Evolutionary conservation across 73 alveolate species (phyloP), one percentile per base, ranked within the genome.

Genomic region (Diophrys sp.): DNA sequence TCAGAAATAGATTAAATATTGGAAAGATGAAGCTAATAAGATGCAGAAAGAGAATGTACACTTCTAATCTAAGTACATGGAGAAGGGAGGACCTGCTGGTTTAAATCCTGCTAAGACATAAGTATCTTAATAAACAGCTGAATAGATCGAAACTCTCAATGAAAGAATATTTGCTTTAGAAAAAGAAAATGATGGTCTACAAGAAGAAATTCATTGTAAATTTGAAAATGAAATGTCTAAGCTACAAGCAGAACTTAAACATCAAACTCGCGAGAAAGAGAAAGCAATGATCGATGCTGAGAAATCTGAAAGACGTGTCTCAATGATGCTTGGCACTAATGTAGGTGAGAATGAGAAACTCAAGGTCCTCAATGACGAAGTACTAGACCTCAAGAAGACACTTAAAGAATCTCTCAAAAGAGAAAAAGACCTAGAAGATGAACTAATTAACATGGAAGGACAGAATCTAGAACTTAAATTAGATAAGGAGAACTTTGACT

Each of bases 401-500:
- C 70, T 83, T 24, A 14, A 31, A 23, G 81, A 75, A 1, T 71
- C 82, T 8, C 66, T 5, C 26, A 27, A 83, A 29, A 25, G 81
- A 25, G 85, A 77, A 31, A 44, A 29, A 31, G 84, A 76, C 0
- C 56, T 70, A 1, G 55, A 81, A 25, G 86, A 80, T 57, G 78
- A 81, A 73, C 76, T 87, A 53, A 75, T 75, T 33, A 72, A 81
- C 56, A n/a, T 62, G 14, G 88, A 82, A 5, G 77, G 76, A 77
- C 30, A 56, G 31, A 70, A 81, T 23, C 79, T 87, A 0, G 94
- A 87, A 26, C 77, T 87, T 30, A 76, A 70, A 56, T 77, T 81
- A 78, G 75, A 81, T 26, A 87, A 81, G 31, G 94, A 87, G 44
- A 81, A 83, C 72, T 71, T 67, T 54, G 82, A 76, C 33, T 71